These are phyloP conservation scores for Wickerhamomyces alni DNA, from an alignment of 805 yeast species.

Conservation along the genomic window DNA sequence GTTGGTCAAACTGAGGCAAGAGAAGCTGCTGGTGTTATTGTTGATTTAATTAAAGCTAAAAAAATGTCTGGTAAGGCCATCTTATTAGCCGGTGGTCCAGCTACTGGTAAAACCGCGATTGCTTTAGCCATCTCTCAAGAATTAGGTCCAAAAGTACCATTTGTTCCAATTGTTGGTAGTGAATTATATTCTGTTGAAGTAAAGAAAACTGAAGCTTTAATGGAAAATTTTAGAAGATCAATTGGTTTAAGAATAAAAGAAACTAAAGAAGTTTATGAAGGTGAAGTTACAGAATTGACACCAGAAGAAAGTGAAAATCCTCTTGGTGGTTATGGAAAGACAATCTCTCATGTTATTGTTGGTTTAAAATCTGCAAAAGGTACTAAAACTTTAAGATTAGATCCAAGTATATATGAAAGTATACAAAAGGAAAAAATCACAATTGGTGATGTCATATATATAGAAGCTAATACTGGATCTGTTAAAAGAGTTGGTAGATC, in stretches of 20 bases:
- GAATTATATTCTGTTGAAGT: conserved; percentile 95
- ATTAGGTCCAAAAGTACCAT: conserved; percentile 94
- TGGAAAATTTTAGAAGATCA: conserved; percentile 95
- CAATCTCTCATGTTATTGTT: conserved; percentile 88
- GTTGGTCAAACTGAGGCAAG: conserved; percentile 68
- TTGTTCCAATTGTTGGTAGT: conserved; percentile 93
- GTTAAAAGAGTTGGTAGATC: conserved; percentile 96
- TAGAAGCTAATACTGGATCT: conserved; percentile 96
- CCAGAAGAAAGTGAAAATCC: conserved; percentile 98
- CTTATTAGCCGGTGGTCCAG: conserved; percentile 94
- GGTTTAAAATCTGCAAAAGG: conserved; percentile 92
- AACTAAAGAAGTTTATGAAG: conserved; percentile 96
- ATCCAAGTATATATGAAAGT: conserved; percentile 88
- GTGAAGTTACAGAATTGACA: conserved; percentile 92
- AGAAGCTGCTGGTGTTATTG: conserved; percentile 92
- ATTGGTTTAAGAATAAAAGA: conserved; percentile 95
- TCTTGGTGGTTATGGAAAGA: conserved; percentile 95
- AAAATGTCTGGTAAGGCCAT: conserved; percentile 96
- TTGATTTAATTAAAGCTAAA: conserved; percentile 86
- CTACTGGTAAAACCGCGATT: conserved; percentile 96
- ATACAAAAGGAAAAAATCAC: conserved; percentile 92
- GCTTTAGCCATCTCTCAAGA: conserved; percentile 96
- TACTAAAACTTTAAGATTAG: conserved; percentile 81
- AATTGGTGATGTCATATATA: conserved; percentile 94
- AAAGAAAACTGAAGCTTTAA: conserved; percentile 90